Conservation (phyloP, 805 yeast genomes). For the Saturnispora serradocipensis region DNA sequence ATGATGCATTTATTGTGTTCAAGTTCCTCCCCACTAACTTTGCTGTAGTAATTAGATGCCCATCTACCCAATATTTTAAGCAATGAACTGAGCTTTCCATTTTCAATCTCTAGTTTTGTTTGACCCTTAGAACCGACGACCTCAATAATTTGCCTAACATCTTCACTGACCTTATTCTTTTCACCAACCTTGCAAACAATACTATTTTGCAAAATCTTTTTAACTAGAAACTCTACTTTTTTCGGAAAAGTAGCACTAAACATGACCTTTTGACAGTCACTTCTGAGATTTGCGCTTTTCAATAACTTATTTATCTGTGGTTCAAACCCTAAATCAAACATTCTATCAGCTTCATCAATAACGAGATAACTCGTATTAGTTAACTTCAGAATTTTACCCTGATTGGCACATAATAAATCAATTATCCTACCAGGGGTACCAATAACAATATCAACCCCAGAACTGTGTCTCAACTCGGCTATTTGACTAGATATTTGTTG, state of each 20-base stretch:
- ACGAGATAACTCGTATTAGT: constrained; percentile 71
- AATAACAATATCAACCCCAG: constrained; percentile 71
- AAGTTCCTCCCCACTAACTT: constrained; percentile 20
- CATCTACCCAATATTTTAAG: constrained; percentile 42
- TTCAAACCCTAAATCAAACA: constrained; percentile 96
- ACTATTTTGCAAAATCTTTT: constrained; percentile 52
- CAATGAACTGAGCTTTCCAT: constrained; percentile 47
- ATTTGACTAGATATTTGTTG: constrained; percentile 76
- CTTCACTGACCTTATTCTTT: constrained; percentile 70
- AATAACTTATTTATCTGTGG: constrained; percentile 86
- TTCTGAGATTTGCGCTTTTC: constrained; percentile 49
- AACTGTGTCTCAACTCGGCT: constrained; percentile 48
- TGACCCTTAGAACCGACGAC: constrained; percentile 36
- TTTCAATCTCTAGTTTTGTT: constrained; percentile 37
- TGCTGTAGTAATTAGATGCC: constrained; percentile 8
- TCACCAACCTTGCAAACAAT: constrained; percentile 75
- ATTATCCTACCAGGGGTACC: constrained; percentile 96
- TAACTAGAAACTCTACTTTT: constrained; percentile 68
- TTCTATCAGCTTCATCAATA: constrained; percentile 90
- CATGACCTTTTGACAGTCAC: constrained; percentile 80
- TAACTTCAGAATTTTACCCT: constrained; percentile 65
- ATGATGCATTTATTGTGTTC: constrained; percentile 45
- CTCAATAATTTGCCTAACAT: constrained; percentile 64
- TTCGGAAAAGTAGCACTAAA: constrained; percentile 93
- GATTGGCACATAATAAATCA: constrained; percentile 75